Evolutionary conservation across 2,329 filamentous ascomycete species (phyloP), one percentile per base, ranked within the genome.

Genomic region (Gnomoniopsis smithogilvyi): DNA sequence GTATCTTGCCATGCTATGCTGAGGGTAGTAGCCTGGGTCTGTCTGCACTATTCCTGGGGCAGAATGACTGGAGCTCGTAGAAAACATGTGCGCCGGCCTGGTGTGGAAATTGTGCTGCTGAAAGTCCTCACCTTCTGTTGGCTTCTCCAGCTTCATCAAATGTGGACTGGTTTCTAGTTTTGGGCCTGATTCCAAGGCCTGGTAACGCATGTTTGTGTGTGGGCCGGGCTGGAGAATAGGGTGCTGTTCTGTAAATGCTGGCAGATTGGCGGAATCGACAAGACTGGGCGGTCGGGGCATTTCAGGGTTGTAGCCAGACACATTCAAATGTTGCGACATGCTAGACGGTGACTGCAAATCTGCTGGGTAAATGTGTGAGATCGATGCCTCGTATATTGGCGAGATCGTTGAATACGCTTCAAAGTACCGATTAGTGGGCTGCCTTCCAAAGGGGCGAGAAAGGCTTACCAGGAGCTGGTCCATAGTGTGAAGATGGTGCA

Each of bases 161-260:
- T 41, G 33, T 21, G 54, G 53, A 41, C 46, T 54, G 8, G 52
- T 56, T 24, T 67, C 66, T 33, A 65, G 61, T 8, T 64, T 64
- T 51, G 66, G 67, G 55, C 69, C 72, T 24, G 64, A 60, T 15
- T 67, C 63, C 22, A 63, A 60, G 19, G 70, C 48, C 19, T 67
- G 56, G 45, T 62, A 56, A 6, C 60, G 63, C 24, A 38, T 58
- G 26, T 34, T 48, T 19, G 45, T 26, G 12, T 58, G 51, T 15
- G 46, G 46, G 36, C 43, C 38, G 22, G 61, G 61, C 48, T 62
- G 58, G 8, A 62, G 58, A 17, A 54, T 19, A 34, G 61, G 61
- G 33, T 61, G 59, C 3, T 43, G 46, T 24, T 34, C 43, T 11
- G 46, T 45, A 17, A 62, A 46, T 21, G 53, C 43, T n/a, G 50